Evolutionary conservation across 2,329 filamentous ascomycete genomes (phyloP), one percentile per base, ranked within the genome.

Genomic region (Paecilomyces niveus): DNA sequence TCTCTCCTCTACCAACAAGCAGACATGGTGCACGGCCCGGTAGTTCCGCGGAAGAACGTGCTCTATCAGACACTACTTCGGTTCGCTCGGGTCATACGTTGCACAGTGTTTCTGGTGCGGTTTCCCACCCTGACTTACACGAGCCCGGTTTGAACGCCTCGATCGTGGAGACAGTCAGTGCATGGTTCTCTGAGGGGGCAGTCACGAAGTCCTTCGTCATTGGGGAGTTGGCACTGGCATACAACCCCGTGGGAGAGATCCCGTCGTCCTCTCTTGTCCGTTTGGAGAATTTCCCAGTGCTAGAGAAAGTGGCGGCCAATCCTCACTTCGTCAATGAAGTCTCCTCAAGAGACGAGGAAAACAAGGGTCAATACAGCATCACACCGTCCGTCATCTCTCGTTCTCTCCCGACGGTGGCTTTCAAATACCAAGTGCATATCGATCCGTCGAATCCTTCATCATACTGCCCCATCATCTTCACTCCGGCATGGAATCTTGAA

Each of bases 301-400:
- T 99, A 5, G 94, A 97, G 67, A 92, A 90, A 68, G 92, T 99
- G 58, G 92, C 92, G 0, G 92, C 92, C 1, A 99, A 99, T 72
- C 90, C 91, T 51, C 89, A 92, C 58, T 96, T 97, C 74, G 86
- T 97, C 55, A 85, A 87, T 32, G 88, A 91, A 64, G 80, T 83
- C 0, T 69, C 80, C 1, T 61, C 61, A 39, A 68, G 67, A 3
- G 63, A 64, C 0, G 85, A 88, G 9, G 75, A 78, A 32, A 86
- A 83, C 59, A 83, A 88, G 3, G 92, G 95, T 59, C 88, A 93
- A 69, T 99, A 95, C 75, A 84, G 80, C 0, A 78, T 99, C 32
- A 85, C 92, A 61, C 76, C 94, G 6, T 81, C 85, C 13, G 85
- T 87, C 69, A 83, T 97, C 63, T 77, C 81, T 61, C 85, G 87